Conservation (phyloP, 2,329 filamentous ascomycete species). For the Fusarium robinianum region DNA sequence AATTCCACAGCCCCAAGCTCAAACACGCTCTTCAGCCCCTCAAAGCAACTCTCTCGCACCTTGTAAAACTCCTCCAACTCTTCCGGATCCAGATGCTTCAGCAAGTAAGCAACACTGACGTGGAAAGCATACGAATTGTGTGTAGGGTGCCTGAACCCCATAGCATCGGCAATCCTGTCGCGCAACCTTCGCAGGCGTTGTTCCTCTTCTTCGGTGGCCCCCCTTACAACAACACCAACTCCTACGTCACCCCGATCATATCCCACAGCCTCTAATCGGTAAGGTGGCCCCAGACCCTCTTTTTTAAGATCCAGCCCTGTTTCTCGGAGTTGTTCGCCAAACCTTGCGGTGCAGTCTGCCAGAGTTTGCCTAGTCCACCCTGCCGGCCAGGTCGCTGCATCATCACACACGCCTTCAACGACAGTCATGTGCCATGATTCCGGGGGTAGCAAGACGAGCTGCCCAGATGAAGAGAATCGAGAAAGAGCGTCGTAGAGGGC, state of each 20-base stretch:
- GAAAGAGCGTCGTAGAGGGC: conserved; percentile 20
- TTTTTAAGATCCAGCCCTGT: conserved; percentile 13
- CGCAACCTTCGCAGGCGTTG: conserved; percentile 26
- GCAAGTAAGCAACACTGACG: conserved; percentile 30
- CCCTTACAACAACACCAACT: conserved; percentile 26
- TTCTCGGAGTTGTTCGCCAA: conserved; percentile 10
- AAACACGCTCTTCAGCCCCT: conserved; percentile 21
- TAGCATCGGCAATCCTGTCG: conserved; percentile 22
- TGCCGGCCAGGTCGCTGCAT: conserved; percentile 26
- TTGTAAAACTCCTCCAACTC: conserved; percentile 18
- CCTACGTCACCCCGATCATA: conserved; percentile 8
- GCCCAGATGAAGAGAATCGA: conserved; percentile 16
- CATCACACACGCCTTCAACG: conserved; percentile 27
- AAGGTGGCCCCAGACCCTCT: conserved; percentile 23
- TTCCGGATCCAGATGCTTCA: conserved; percentile 24
- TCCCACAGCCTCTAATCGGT: conserved; percentile 12
- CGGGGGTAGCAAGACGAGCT: conserved; percentile 21
- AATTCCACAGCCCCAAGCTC: conserved; percentile 31
- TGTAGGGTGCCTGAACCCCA: conserved; percentile 29
- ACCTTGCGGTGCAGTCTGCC: conserved; percentile 15
- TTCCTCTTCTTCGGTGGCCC: conserved; percentile 26
- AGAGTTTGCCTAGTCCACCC: conserved; percentile 19
- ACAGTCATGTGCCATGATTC: conserved; percentile 34
- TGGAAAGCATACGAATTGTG: conserved; percentile 31
- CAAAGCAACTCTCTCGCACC: conserved; percentile 17